Evolutionary conservation across 1,284 basidiomycete species (phyloP), one percentile per base, ranked within the genome.

Genomic region (Irpex lacteus): DNA sequence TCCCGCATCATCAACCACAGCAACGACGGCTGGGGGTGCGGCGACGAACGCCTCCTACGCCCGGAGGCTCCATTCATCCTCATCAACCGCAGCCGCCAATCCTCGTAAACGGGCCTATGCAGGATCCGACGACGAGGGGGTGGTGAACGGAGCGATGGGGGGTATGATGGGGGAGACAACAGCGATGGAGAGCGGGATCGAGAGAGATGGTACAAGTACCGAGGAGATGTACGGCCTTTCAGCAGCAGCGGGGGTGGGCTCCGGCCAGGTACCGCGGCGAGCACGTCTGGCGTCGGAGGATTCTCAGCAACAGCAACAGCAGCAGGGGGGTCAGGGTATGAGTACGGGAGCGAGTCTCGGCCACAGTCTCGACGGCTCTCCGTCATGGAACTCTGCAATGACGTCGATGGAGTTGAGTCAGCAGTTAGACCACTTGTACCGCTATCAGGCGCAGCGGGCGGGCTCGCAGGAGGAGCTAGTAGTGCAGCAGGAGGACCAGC

Each of bases 351-450:
- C 69, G 88, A 90, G 67, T 89, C 87, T 71, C 80, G 89, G 71
- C 90, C 90, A 67, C 85, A 88, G 71, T 89, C 87, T 78, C 83
- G 90, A 70, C 78, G 90, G 66, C 86, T 92, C 83, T 84, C 88
- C 76, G 86, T 92, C 82, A 85, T 92, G 90, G 90, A 92, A 71
- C 87, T 92, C 82, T 90, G 88, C 84, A 91, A 91, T 82, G 87
- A 88, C 78, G 72, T 78, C 71, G 70, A 69, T 67, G 67, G 26
- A 26, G 26, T 68, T 71, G 72, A 71, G 69, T 66, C 71, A 72
- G 65, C 74, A 74, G 68, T 70, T 73, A 69, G 72, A 72, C 62
- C 72, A 69, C 61, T 70, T 72, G 62, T 73, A 72, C 68, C 71
- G 60, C 65, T 73, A 67, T 64, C 71, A 70, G 70, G 60, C 66